Conservation (phyloP, 2,329 filamentous ascomycete genomes). For the Diaporthe sp. region DNA sequence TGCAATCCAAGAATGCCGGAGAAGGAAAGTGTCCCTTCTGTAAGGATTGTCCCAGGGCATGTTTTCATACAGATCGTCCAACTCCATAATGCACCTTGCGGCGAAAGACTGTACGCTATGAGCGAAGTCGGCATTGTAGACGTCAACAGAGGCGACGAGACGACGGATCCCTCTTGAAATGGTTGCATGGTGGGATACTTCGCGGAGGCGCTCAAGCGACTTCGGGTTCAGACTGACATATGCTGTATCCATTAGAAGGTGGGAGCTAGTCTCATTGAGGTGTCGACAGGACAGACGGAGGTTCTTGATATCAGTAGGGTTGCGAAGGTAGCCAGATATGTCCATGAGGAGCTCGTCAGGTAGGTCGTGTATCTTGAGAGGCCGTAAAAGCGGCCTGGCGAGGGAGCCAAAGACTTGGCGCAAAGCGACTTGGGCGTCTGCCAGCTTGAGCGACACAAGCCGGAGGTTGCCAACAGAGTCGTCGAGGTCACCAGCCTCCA, state of each 20-base stretch:
- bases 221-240: not conserved
- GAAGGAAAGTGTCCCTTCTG: not conserved
- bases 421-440: not conserved
- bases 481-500: not conserved
- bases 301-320: not conserved
- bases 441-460: not conserved
- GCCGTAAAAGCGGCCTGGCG: not conserved
- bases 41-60: not conserved
- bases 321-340: not conserved
- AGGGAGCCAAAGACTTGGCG: not conserved
- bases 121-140: not conserved
- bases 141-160: not conserved
- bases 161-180: constrained; percentile 7
- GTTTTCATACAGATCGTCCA: not conserved
- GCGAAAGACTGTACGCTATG: not conserved
- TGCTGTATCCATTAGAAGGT: constrained; percentile 4
- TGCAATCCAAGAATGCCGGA: not conserved
- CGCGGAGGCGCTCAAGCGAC: not conserved
- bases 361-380: not conserved
- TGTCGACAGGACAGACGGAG: not conserved
- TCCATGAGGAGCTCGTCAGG: constrained; percentile 12
- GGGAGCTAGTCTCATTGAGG: constrained; percentile 16
- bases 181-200: not conserved
- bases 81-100: not conserved
- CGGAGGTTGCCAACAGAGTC: not conserved